Conservation (phyloP, 306 rosid species). For the barrel medic (Medicago truncatula) region DNA sequence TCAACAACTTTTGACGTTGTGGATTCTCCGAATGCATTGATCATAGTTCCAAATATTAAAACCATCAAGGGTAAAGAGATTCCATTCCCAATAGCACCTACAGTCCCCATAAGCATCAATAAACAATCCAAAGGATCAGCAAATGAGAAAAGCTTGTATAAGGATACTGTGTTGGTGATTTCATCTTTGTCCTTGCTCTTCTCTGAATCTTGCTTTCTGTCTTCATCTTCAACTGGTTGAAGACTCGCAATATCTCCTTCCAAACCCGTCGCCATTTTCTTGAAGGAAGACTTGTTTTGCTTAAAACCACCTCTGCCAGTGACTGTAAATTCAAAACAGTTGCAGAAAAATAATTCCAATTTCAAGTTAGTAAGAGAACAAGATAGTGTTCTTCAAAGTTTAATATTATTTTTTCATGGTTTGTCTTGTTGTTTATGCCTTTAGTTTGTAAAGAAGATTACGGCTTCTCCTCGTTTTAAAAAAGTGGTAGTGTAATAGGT, state of each 20-base stretch:
- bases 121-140: constrained; percentile 70
- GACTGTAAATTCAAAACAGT: constrained; percentile 26
- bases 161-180: constrained; percentile 55
- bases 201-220: constrained; percentile 45
- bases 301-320: constrained; percentile 28
- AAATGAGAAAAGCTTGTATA: constrained; percentile 80
- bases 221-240: constrained; percentile 24
- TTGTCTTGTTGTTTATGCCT: background rate
- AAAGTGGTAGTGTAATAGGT: too few relatives aligned
- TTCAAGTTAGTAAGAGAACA: constrained; percentile 22
- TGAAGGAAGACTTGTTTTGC: constrained; percentile 4
- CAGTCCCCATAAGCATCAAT: constrained; percentile 69
- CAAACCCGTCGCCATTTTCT: constrained; percentile 51
- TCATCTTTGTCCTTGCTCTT: constrained; percentile 47
- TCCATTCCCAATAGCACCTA: constrained; percentile 71
- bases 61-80: constrained; percentile 65
- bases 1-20: constrained; percentile 46
- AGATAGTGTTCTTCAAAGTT: background rate
- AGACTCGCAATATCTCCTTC: constrained; percentile 38
- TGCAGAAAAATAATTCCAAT: constrained; percentile 39
- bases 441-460: constrained; percentile 1
- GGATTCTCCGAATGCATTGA: constrained; percentile 73
- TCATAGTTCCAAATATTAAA: constrained; percentile 60
- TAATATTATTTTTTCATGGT: background rate
- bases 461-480: background rate